A percentile compares a stretch with the other conserved stretches of the same genome.
phyloP scores from a whole-genome alignment of 345 rosid species.

The Garcia nutans region DNA sequence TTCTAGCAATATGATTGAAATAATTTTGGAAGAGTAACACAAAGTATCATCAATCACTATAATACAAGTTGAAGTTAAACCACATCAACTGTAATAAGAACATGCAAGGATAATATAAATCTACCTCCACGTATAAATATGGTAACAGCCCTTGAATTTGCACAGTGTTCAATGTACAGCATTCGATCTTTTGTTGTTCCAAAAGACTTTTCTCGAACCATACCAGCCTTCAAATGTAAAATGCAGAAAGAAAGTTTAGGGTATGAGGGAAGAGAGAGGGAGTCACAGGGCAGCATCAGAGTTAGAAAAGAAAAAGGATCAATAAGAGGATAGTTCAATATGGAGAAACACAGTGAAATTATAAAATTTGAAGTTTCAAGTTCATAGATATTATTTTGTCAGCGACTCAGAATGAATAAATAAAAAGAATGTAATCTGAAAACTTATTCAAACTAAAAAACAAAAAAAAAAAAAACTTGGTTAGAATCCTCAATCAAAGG shows the following conservation, averaged over 20 bases:
- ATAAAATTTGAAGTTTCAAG: not conserved
- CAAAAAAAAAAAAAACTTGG: not conserved
- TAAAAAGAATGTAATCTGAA: not conserved
- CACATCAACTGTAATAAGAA: not conserved
- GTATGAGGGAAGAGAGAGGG: too few species aligned
- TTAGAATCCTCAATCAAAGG: not conserved
- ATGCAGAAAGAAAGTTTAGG: not conserved
- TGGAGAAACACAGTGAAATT: not conserved
- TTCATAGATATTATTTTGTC: not conserved
- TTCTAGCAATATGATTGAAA: too few species aligned
- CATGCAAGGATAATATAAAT: not conserved
- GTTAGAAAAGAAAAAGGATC: not conserved
- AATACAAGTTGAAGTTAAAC: not conserved
- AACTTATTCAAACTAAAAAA: not conserved
- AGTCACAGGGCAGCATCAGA: too few species aligned
- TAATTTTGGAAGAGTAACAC: not conserved
- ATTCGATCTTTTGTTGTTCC: conserved; percentile 82
- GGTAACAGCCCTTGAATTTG: conserved; percentile 82
- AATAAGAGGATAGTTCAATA: not conserved
- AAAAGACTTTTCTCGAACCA: conserved; percentile 73
- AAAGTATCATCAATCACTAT: not conserved
- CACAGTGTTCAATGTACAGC: conserved; percentile 78
- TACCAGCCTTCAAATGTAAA: conserved; percentile 57
- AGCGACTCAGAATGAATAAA: not conserved
- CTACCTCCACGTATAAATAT: conserved; percentile 95